phyloP scores from a whole-genome alignment of 2,329 filamentous ascomycete species.

The Mycogone perniciosa region DNA sequence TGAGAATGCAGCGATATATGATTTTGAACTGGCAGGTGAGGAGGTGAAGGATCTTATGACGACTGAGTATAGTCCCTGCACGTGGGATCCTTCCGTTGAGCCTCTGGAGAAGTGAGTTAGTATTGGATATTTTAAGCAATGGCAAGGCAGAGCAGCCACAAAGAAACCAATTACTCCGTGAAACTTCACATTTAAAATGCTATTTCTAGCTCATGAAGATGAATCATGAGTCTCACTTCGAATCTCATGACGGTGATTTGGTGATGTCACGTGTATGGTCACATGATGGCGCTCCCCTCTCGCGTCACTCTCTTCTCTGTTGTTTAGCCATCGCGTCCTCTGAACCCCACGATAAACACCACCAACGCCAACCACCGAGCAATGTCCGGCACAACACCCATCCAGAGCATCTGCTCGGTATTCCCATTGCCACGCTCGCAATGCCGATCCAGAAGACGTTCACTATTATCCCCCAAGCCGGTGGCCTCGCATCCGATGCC shows the following conservation, averaged over 20 bases:
- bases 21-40: constrained; percentile 49
- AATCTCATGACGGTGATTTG: neutral
- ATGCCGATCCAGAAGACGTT: constrained; percentile 40
- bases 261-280: constrained; percentile 12
- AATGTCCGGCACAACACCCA: neutral
- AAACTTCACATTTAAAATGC: neutral
- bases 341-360: constrained; percentile 7
- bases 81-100: constrained; percentile 50
- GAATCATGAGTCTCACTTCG: neutral
- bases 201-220: no score
- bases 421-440: constrained; percentile 6
- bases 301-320: constrained; percentile 9
- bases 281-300: constrained; percentile 16
- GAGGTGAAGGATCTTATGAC: constrained; percentile 46
- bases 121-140: neutral
- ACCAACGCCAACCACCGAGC: constrained; percentile 3
- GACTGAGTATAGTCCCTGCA: constrained; percentile 46
- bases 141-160: no score
- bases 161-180: no score
- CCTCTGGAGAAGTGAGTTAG: constrained; percentile 34
- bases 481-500: constrained; percentile 17
- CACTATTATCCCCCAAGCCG: constrained; percentile 33
- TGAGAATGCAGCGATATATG: constrained; percentile 53
- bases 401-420: neutral
- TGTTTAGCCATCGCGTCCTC: neutral